These are phyloP conservation scores for Glycine tomentella DNA, from an alignment of 306 rosid species.

Conservation along the genomic window DNA sequence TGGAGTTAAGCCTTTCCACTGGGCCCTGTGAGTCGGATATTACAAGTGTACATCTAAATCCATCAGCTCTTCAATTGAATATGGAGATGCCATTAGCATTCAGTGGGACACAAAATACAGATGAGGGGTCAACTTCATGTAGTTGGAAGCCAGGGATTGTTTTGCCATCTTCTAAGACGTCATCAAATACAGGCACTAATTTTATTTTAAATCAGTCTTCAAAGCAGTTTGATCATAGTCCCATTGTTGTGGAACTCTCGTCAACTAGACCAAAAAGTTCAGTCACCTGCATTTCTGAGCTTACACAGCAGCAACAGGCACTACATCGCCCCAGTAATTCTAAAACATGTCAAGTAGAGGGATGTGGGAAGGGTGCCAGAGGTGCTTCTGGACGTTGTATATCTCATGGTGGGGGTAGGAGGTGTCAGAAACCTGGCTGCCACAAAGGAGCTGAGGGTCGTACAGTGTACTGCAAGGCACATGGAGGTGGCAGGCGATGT, in stretches of 20 bases:
- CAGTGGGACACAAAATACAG: conserved; percentile 56
- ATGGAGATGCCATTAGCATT: conserved; percentile 56
- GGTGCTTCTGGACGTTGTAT: conserved; percentile 97
- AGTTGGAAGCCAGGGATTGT: conserved; percentile 60
- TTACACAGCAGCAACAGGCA: conserved; percentile 65
- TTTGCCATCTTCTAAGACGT: conserved; percentile 52
- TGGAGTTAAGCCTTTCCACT: conserved; percentile 86
- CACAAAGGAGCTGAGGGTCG: conserved; percentile 98
- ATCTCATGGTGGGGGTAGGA: conserved; percentile 95
- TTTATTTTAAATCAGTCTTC: conserved; percentile 56
- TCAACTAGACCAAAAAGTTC: conserved; percentile 77
- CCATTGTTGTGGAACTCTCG: conserved; percentile 60
- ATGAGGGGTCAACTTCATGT: conserved; percentile 73
- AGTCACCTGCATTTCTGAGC: conserved; percentile 75
- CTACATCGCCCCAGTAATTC: conserved; percentile 67
- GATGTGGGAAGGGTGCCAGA: conserved; percentile 96
- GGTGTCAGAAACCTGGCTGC: conserved; percentile 94
- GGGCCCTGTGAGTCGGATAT: conserved; percentile 76
- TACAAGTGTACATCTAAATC: conserved; percentile 60
- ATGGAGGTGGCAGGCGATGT: conserved; percentile 97
- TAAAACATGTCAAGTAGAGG: conserved; percentile 84
- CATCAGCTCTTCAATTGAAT: conserved; percentile 57
- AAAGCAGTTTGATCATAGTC: conserved; percentile 52
- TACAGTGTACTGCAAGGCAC: conserved; percentile 96
- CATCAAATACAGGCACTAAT: conserved; percentile 48